Percentiles rank a stretch among this genome's conserved stretches.
These are phyloP conservation scores for Colletotrichum nymphaeae DNA, from an alignment of 2,329 filamentous ascomycete genomes.

Conservation along the genomic window DNA sequence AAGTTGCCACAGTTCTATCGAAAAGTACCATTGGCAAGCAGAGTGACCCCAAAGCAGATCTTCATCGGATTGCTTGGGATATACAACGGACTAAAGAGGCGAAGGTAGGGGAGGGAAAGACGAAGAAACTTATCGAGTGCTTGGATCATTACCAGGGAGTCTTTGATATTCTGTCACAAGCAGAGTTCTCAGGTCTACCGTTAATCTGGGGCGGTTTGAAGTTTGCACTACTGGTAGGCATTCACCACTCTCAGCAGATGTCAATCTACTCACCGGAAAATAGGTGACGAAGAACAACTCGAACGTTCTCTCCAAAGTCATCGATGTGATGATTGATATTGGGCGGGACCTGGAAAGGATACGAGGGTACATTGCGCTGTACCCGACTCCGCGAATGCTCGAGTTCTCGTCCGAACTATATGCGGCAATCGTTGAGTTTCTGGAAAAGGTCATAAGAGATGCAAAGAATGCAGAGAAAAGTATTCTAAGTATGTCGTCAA, in stretches of 20 bases:
- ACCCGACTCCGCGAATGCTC: conserved; percentile 41
- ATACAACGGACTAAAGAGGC: conserved; percentile 30
- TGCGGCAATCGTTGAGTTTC: conserved; percentile 41
- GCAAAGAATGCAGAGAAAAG: conserved; percentile 38
- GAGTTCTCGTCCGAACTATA: conserved; percentile 42
- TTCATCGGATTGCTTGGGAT: conserved; percentile 35
- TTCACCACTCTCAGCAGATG: background rate
- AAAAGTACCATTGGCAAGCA: conserved; percentile 24
- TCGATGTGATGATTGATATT: conserved; percentile 42
- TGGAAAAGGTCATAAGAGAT: conserved; percentile 38
- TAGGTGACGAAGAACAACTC: conserved; percentile 41
- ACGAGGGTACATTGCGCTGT: conserved; percentile 38
- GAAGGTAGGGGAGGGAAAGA: conserved; percentile 34
- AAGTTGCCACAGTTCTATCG: conserved; percentile 31
- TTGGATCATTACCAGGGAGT: conserved; percentile 40
- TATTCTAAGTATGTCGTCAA: background rate
- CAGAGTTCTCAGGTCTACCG: conserved; percentile 40
- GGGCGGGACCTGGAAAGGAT: conserved; percentile 40
- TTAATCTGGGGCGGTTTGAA: conserved; percentile 41
- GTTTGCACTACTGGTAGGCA: conserved; percentile 29
- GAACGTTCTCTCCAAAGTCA: conserved; percentile 39
- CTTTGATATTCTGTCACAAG: conserved; percentile 42
- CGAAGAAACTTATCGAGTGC: conserved; percentile 38
- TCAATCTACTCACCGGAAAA: background rate
- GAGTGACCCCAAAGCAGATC: conserved; percentile 31